Conservation (phyloP, 2,329 filamentous ascomycete genomes). For the Fusarium sarcochroum region DNA sequence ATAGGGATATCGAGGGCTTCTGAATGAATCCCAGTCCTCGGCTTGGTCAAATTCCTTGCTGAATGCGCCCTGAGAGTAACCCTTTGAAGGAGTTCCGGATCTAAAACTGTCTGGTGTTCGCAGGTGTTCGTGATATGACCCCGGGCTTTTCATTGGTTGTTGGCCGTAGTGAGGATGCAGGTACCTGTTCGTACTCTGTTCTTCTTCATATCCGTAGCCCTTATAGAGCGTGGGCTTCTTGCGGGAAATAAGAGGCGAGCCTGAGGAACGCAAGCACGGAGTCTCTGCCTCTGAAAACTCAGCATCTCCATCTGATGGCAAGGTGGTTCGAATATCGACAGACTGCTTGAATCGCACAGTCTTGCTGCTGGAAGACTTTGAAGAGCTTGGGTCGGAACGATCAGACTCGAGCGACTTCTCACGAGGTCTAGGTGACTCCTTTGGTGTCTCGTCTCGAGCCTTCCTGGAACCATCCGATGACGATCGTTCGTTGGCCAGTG, state of each 20-base stretch:
- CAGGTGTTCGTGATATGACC: conserved; percentile 6
- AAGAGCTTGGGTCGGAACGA: conserved; percentile 40
- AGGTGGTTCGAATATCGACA: conserved; percentile 37
- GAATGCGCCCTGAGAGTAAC: conserved; percentile 45
- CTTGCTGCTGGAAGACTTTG: conserved; percentile 45
- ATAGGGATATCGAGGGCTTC: conserved; percentile 6
- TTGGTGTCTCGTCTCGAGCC: background rate
- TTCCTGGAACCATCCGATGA: conserved; percentile 19
- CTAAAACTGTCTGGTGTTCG: conserved; percentile 25
- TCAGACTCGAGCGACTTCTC: conserved; percentile 38
- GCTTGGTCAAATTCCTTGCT: conserved; percentile 37
- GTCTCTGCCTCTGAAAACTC: conserved; percentile 31
- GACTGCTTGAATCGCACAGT: conserved; percentile 47
- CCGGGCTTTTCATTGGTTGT: conserved; percentile 6
- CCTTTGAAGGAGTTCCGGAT: conserved; percentile 23
- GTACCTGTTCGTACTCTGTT: background rate
- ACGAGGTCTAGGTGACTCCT: conserved; percentile 5
- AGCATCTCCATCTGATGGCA: conserved; percentile 17
- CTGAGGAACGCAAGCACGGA: conserved; percentile 8
- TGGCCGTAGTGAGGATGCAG: conserved; percentile 26
- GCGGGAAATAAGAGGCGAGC: conserved; percentile 37
- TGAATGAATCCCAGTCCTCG: conserved; percentile 28
- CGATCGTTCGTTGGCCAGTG: conserved; percentile 10
- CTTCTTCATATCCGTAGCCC: background rate
- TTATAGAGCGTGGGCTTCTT: background rate